Percentiles rank a stretch among this genome's conserved stretches.
These are phyloP conservation scores for Corymbia citriodora DNA, from an alignment of 441 rosid genomes.

Conservation along the genomic window DNA sequence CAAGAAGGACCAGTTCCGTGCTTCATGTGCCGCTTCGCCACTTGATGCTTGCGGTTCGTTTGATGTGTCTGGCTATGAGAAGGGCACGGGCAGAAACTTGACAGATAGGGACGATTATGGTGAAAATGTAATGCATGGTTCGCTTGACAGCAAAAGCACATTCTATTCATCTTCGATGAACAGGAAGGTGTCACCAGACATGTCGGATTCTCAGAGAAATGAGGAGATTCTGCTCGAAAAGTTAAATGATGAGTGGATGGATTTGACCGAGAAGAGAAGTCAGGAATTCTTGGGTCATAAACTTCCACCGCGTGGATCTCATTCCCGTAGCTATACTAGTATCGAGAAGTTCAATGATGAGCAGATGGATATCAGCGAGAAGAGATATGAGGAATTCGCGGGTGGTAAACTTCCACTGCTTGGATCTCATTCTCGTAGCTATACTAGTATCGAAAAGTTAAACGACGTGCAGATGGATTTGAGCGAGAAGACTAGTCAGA, in stretches of 20 bases:
- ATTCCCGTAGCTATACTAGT: constrained; percentile 10
- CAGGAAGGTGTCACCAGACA: background rate
- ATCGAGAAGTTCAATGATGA: background rate
- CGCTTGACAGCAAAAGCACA: background rate
- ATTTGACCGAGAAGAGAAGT: constrained; percentile 20
- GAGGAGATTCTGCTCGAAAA: background rate
- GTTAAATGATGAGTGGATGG: background rate
- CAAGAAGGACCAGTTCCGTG: constrained; percentile 22
- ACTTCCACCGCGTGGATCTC: constrained; percentile 22
- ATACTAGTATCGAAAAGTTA: background rate
- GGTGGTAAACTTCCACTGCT: constrained; percentile 18
- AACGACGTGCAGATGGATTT: background rate
- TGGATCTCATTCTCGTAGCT: constrained; percentile 20
- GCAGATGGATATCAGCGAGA: background rate
- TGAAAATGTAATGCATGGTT: background rate
- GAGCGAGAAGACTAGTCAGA: constrained; percentile 22
- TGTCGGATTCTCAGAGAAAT: background rate
- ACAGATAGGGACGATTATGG: background rate
- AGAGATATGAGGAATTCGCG: background rate
- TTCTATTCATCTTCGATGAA: background rate
- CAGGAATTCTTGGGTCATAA: constrained; percentile 17
- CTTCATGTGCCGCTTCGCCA: constrained; percentile 39
- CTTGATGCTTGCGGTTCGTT: constrained; percentile 13
- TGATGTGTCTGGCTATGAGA: constrained; percentile 15
- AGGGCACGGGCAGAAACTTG: background rate